Conservation (phyloP, 1,284 basidiomycete species). For the Ceratobasidium sp. region DNA sequence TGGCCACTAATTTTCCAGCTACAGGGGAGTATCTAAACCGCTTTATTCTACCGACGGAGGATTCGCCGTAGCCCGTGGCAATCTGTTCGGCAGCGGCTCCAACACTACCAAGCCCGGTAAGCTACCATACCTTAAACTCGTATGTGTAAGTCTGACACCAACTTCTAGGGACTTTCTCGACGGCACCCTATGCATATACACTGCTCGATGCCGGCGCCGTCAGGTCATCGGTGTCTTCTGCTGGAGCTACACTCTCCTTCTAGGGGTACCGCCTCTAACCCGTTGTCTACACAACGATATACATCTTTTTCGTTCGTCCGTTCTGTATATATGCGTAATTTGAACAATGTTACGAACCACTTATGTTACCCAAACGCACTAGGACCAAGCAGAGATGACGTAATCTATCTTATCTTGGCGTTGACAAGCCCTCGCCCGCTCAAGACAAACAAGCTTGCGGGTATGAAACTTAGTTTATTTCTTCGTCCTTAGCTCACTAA, state of each 20-base stretch:
- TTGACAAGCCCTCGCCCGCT: no score
- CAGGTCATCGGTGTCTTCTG: constrained; percentile 21
- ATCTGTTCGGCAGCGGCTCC: constrained; percentile 49
- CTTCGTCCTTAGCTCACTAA: no score
- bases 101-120: constrained; percentile 30
- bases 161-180: constrained; percentile 25
- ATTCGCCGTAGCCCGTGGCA: constrained; percentile 58
- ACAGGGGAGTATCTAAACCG: constrained; percentile 58
- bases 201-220: constrained; percentile 21
- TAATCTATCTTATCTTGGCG: no score
- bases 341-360: not conserved
- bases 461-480: no score
- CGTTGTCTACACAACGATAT: not conserved
- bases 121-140: not conserved
- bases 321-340: constrained; percentile 6
- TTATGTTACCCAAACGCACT: no score
- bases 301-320: not conserved
- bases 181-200: constrained; percentile 25
- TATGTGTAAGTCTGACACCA: no score
- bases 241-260: constrained; percentile 36
- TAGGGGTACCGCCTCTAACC: not conserved
- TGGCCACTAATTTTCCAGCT: not conserved
- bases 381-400: not conserved
- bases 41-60: constrained; percentile 61
- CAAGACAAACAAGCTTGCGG: no score